These are phyloP conservation scores for Chrysanthemum seticuspe DNA, from an alignment of 129 eudicot genomes.

Conservation along the genomic window DNA sequence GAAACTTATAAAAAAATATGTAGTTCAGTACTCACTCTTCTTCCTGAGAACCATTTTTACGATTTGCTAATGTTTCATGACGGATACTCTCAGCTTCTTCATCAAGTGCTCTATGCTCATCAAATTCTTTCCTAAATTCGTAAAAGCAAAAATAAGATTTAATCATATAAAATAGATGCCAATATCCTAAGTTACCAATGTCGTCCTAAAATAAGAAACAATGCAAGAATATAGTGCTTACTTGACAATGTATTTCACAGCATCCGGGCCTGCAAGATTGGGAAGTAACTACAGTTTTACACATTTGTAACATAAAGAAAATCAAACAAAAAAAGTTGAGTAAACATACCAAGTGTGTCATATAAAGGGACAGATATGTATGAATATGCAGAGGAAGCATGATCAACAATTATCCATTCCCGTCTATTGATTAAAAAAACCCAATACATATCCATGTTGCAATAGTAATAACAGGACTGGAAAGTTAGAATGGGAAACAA, in stretches of 20 bases:
- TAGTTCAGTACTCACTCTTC: slow-evolving; percentile 53
- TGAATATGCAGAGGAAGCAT: no score
- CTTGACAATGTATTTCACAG: slow-evolving; percentile 84
- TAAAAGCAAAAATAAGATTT: neutral
- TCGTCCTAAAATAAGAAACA: neutral
- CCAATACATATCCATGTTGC: no score
- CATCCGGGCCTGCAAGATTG: slow-evolving; percentile 77
- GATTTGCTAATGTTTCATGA: slow-evolving; percentile 24
- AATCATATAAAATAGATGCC: neutral
- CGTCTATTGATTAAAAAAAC: no score
- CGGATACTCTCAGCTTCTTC: slow-evolving; percentile 57
- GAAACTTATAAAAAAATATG: neutral
- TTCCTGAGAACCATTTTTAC: slow-evolving; percentile 45
- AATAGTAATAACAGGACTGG: no score
- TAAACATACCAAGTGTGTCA: no score
- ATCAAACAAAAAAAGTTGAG: no score
- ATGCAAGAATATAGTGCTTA: slow-evolving; percentile 34
- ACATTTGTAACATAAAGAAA: slow-evolving; percentile 18
- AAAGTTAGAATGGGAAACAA: no score
- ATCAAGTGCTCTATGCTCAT: slow-evolving; percentile 54
- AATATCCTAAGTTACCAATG: neutral
- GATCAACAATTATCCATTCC: no score
- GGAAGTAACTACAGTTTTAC: slow-evolving; percentile 7
- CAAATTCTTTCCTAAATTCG: slow-evolving; percentile 72
- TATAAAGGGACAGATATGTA: no score